phyloP scores from a whole-genome alignment of 2,329 filamentous ascomycete genomes.

The Dothideomycetes sp. region DNA sequence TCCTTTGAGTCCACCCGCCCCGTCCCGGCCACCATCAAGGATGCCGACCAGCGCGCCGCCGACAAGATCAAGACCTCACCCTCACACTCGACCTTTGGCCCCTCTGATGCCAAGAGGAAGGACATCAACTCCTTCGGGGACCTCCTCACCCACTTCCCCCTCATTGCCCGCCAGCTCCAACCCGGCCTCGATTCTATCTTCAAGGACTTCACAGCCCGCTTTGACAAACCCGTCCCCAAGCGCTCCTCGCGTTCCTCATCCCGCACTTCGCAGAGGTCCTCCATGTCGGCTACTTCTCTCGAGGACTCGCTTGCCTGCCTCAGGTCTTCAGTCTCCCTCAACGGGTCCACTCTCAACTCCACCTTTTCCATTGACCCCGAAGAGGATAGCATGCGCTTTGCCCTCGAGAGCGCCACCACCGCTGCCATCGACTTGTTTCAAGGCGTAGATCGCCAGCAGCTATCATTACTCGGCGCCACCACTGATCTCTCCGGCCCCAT shows the following conservation, averaged over 20 bases:
- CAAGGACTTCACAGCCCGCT: constrained; percentile 73
- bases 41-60: constrained; percentile 17
- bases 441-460: constrained; percentile 85
- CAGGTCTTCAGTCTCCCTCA: constrained; percentile 24
- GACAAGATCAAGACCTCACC: constrained; percentile 10
- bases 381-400: constrained; percentile 79
- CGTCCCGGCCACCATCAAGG: constrained; percentile 45
- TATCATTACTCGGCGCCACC: constrained; percentile 81
- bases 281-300: constrained; percentile 18
- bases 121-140: constrained; percentile 87
- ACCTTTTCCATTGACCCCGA: constrained; percentile 72
- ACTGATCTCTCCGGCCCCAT: constrained; percentile 87
- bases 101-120: constrained; percentile 58
- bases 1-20: constrained; percentile 68
- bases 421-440: constrained; percentile 93
- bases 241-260: constrained; percentile 23
- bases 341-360: constrained; percentile 30
- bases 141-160: constrained; percentile 79
- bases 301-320: constrained; percentile 21
- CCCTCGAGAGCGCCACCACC: constrained; percentile 84
- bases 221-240: constrained; percentile 68
- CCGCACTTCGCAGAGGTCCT: constrained; percentile 21
- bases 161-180: constrained; percentile 95
- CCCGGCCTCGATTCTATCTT: constrained; percentile 81
- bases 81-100: constrained; percentile 10